phyloP scores from a whole-genome alignment of 441 rosid genomes.

The Syzygium syzygioides region DNA sequence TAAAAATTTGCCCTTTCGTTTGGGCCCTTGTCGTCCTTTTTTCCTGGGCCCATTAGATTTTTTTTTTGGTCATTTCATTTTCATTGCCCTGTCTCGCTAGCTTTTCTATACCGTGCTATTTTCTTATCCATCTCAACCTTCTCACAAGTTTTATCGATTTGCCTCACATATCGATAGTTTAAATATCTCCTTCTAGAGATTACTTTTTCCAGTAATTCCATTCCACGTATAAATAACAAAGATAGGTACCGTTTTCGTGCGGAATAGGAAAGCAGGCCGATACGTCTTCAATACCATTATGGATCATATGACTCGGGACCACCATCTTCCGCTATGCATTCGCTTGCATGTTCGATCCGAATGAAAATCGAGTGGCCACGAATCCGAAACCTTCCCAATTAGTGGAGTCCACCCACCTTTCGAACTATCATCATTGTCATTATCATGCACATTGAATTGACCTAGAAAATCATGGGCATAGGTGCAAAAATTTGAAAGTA shows the following conservation, averaged over 20 bases:
- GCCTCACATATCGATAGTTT: neutral
- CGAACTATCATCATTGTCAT: neutral
- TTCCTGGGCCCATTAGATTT: too few relatives aligned
- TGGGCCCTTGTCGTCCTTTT: neutral
- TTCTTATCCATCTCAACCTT: too few relatives aligned
- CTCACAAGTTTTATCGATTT: neutral
- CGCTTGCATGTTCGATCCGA: too few relatives aligned
- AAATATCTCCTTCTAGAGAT: neutral
- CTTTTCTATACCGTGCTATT: too few relatives aligned
- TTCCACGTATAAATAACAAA: neutral
- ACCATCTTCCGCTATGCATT: neutral
- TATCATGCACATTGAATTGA: neutral
- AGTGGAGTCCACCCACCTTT: neutral
- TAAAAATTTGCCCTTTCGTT: neutral
- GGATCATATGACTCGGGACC: neutral
- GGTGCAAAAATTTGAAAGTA: too few relatives aligned
- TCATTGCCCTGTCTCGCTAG: too few relatives aligned
- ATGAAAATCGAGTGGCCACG: neutral
- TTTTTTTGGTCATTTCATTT: too few relatives aligned
- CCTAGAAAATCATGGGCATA: neutral
- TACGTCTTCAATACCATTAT: neutral
- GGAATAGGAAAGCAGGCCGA: neutral
- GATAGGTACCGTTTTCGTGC: rapidly evolving
- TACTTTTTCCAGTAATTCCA: neutral
- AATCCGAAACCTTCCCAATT: neutral